Evolutionary conservation across 768 basidiomycete genomes (phyloP), one percentile per base, ranked within the genome.

Genomic region (Suillus weaverae): DNA sequence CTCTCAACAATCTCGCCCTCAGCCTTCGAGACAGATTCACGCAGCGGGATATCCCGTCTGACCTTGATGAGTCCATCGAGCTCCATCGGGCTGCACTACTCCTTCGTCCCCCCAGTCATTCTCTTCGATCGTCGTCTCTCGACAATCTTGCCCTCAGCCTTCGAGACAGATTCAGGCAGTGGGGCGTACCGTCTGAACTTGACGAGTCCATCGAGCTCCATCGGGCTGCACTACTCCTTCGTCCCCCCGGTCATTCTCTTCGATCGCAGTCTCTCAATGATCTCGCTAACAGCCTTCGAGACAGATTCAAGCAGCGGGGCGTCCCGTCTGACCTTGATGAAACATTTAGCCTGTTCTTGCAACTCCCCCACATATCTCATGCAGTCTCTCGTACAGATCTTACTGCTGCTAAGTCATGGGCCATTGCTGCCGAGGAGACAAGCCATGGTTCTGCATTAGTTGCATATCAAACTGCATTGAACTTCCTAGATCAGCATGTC

Each of bases 1-100:
- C 56, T 32, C 63, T 70, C 20, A 61, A 43, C 43, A 64, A 68
- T 51, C 68, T 72, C n/a, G 68, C 67, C 1, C 30, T 43, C 62
- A 51, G 64, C 14, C 57, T 72, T n/a, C 1, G 13, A n/a, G 18
- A 1, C n/a, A 53, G 70, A 14, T 70, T 64, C 48, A 1, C 41
- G 35, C 55, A 64, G n/a, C 46, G 32, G 26, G 64, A 68, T 5
- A 50, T 48, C 33, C 22, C 11, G 0, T 41, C 60, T 38, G 70
- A 71, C 50, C 41, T 74, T 9, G 65, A 71, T 6, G 60, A 71
- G 54, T 64, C 63, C 8, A 60, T 60, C 6, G 13, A 22, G 32
- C 36, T 59, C 30, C 18, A 10, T n/a, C 44, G 20, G 1, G 44
- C 4, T n/a, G 44, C n/a, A n/a, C 20, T 44, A 4, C 44, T 44